Evolutionary conservation across 257 asterid genomes (phyloP).

Genomic region (Haberlea rhodopensis): DNA sequence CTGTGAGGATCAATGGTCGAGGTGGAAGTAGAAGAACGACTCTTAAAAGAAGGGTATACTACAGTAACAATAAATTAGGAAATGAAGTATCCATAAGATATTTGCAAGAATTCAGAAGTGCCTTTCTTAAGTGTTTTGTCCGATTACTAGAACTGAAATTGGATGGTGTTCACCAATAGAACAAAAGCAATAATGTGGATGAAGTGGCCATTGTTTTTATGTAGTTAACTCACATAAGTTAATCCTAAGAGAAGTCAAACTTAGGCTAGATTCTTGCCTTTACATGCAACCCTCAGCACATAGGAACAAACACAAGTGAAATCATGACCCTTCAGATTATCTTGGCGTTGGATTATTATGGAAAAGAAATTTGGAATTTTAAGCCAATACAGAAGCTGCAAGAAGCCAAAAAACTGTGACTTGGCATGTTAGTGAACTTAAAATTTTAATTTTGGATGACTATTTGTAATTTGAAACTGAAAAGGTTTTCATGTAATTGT

Average conservation of each 20-base stretch:
- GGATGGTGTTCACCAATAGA: conserved; percentile 19
- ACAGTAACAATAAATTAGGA: too few relatives aligned
- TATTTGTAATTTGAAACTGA: too few relatives aligned
- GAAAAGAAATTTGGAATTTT: background rate
- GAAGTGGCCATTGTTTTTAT: background rate
- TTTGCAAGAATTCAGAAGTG: conserved; percentile 2
- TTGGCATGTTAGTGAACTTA: too few relatives aligned
- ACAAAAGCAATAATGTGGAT: background rate
- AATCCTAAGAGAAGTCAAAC: background rate
- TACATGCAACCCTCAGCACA: background rate
- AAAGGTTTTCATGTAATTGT: too few relatives aligned
- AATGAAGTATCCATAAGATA: background rate
- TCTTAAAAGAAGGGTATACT: background rate
- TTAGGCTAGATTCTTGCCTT: background rate
- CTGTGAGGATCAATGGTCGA: too few relatives aligned
- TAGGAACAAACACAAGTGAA: background rate
- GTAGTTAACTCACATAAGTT: background rate
- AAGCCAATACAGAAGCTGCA: background rate
- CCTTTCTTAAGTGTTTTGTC: conserved; percentile 26
- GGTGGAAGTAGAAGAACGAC: too few relatives aligned
- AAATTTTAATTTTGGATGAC: too few relatives aligned
- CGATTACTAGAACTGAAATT: conserved; percentile 23
- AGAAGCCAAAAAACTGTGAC: background rate
- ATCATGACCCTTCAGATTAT: background rate
- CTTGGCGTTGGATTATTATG: background rate